Evolutionary conservation across 352 stramenopile genomes (phyloP), one percentile per base, ranked within the genome.

Genomic region (Globisporangium lucens): DNA sequence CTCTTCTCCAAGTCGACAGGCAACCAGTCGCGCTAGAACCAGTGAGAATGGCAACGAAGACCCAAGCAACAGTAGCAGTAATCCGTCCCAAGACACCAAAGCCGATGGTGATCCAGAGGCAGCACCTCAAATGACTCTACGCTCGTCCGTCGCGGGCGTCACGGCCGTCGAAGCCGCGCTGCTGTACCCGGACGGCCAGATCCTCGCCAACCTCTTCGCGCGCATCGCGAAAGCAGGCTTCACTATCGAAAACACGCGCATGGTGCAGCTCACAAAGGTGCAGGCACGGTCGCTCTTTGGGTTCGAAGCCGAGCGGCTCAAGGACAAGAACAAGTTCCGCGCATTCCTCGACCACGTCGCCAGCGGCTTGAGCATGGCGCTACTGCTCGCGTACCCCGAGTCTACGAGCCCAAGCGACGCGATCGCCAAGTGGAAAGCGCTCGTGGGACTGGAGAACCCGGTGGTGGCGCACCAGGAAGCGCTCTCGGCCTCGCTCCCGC

Each of bases 391-490:
- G 27, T 62, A 69, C 4, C 56, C 69, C 8, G 51, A 71, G 27
- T 66, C 70, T 2, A 24, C 57, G 8, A 63, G 6, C 6, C 17
- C 24, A 8, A 35, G n/a, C 3, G 51, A 69, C 56, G 79, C 74
- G 29, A 68, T 91, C 15, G 43, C 63, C 12, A 46, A 35, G 24
- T 85, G 87, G 71, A 82, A 86, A 4, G 51, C 69, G 5, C 51
- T 97, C 4, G 72, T 86, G n/a, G 90, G 90, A 20, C 73, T 78
- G 3, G 82, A 75, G 22, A 76, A 96, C 46, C 80, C 87, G 0
- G 63, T 69, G 0, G 49, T 66, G 2, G 78, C 83, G 1, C 73
- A 83, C 3, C 79, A 87, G 41, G 69, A 84, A 27, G 78, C 75
- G 9, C 66, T 88, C 2, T 71, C 62, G 13, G 65, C 68, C 10